Evolutionary conservation across 495 filamentous ascomycete species (phyloP).

Genomic region (Clohesyomyces aquaticus): DNA sequence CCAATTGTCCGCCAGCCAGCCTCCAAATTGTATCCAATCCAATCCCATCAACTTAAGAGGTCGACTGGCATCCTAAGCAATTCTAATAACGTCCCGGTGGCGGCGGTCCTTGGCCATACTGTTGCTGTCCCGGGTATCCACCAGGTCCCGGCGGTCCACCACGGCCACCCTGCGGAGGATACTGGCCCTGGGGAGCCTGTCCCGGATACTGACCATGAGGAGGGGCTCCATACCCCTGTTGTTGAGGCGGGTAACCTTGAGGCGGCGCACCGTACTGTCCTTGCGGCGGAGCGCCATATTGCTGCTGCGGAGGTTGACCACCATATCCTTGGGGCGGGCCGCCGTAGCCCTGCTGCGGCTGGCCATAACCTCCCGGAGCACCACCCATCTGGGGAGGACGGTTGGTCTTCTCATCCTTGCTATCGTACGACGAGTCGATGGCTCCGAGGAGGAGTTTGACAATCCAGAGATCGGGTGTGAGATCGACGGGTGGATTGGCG

Average conservation of each 20-base stretch:
- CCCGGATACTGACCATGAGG: constrained; percentile 21
- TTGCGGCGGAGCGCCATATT: constrained; percentile 29
- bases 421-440: constrained; percentile 68
- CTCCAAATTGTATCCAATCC: too few relatives aligned
- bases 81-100: constrained; percentile 22
- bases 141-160: background rate
- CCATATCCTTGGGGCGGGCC: constrained; percentile 13
- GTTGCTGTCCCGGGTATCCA: constrained; percentile 16
- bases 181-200: constrained; percentile 22
- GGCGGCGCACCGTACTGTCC: constrained; percentile 23
- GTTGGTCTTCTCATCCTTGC: constrained; percentile 62
- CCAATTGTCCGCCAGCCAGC: too few relatives aligned
- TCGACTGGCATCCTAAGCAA: too few relatives aligned
- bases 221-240: constrained; percentile 20
- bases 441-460: constrained; percentile 73
- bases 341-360: constrained; percentile 30
- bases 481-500: constrained; percentile 57
- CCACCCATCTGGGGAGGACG: constrained; percentile 17
- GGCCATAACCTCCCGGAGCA: constrained; percentile 20
- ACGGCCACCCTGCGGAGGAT: constrained; percentile 37
- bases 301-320: constrained; percentile 9
- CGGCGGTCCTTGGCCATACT: constrained; percentile 7
- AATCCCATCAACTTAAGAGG: too few relatives aligned
- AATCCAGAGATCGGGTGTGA: constrained; percentile 71
- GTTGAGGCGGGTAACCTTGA: constrained; percentile 25